Evolutionary conservation across 1,139 yeast genomes (phyloP).

Genomic region (Protomyces gravidus): DNA sequence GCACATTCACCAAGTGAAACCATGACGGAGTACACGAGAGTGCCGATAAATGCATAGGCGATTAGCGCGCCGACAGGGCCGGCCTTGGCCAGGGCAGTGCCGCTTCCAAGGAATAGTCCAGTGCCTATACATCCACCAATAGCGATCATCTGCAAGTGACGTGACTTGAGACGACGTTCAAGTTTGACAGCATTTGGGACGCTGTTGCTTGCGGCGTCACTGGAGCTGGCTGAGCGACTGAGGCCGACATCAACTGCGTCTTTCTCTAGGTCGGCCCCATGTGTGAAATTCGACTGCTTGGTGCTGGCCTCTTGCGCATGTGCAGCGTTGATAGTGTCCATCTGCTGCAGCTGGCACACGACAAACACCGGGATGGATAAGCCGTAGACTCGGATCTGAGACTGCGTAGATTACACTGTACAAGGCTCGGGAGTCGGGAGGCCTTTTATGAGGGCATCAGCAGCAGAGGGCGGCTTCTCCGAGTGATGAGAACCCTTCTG

Average conservation of each 20-base stretch:
- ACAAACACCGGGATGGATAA: too few relatives aligned
- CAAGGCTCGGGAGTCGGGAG: not conserved
- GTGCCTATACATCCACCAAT: slow-evolving; percentile 54
- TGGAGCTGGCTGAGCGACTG: not conserved
- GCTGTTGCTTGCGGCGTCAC: not conserved
- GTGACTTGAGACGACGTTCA: slow-evolving; percentile 44
- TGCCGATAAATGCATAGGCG: slow-evolving; percentile 65
- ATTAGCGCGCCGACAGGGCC: slow-evolving; percentile 79
- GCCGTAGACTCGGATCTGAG: too few relatives aligned
- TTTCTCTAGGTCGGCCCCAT: not conserved
- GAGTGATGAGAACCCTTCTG: too few relatives aligned
- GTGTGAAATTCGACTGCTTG: not conserved
- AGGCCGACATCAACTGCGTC: not conserved
- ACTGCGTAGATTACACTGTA: too few relatives aligned
- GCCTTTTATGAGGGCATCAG: not conserved
- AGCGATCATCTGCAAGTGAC: slow-evolving; percentile 51
- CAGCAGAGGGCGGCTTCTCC: not conserved
- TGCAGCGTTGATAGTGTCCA: not conserved
- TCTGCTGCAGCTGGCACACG: not conserved
- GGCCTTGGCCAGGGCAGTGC: slow-evolving; percentile 68
- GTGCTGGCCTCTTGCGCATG: too few relatives aligned
- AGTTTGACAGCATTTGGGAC: slow-evolving; percentile 6
- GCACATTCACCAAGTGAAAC: slow-evolving; percentile 82
- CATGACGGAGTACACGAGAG: slow-evolving; percentile 64
- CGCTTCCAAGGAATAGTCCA: slow-evolving; percentile 60